Evolutionary conservation across 78 protist genomes (phyloP).

Genomic region (Protostelium mycophagum): DNA sequence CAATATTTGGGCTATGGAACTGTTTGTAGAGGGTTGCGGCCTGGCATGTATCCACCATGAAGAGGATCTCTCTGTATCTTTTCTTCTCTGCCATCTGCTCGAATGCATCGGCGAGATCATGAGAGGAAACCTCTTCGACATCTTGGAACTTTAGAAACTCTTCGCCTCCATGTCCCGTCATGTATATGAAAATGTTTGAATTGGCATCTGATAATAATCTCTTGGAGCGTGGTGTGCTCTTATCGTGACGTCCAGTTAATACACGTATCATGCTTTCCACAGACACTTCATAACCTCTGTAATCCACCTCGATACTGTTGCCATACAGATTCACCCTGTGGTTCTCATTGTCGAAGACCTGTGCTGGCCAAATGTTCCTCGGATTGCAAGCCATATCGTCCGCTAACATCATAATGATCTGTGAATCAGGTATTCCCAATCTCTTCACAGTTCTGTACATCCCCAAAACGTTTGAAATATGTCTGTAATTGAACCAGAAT

Average conservation of each 20-base stretch:
- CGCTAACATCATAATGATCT: slow-evolving; percentile 90
- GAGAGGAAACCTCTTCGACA: slow-evolving; percentile 79
- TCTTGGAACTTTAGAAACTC: slow-evolving; percentile 96
- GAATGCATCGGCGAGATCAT: slow-evolving; percentile 85
- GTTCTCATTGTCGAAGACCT: slow-evolving; percentile 67
- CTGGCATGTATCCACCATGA: slow-evolving; percentile 94
- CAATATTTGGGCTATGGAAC: slow-evolving; percentile 57
- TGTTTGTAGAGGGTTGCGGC: slow-evolving; percentile 74
- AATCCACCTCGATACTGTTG: slow-evolving; percentile 86
- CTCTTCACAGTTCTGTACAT: slow-evolving; percentile 81
- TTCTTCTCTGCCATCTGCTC: slow-evolving; percentile 79
- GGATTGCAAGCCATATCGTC: slow-evolving; percentile 95
- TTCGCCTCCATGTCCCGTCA: slow-evolving; percentile 97
- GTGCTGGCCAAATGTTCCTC: slow-evolving; percentile 84
- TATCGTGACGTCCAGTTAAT: slow-evolving; percentile 80
- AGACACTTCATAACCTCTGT: slow-evolving; percentile 86
- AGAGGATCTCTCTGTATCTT: slow-evolving; percentile 74
- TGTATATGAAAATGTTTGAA: slow-evolving; percentile 81
- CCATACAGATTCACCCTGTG: slow-evolving; percentile 79
- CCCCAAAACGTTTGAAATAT: slow-evolving; percentile 86
- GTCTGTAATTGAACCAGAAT: slow-evolving; percentile 97
- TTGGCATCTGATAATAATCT: slow-evolving; percentile 70
- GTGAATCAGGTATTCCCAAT: slow-evolving; percentile 94
- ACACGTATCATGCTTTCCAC: slow-evolving; percentile 90
- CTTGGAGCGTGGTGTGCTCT: slow-evolving; percentile 73